phyloP scores from a whole-genome alignment of 2,329 filamentous ascomycete species.

The Curvularia verruculosa region DNA sequence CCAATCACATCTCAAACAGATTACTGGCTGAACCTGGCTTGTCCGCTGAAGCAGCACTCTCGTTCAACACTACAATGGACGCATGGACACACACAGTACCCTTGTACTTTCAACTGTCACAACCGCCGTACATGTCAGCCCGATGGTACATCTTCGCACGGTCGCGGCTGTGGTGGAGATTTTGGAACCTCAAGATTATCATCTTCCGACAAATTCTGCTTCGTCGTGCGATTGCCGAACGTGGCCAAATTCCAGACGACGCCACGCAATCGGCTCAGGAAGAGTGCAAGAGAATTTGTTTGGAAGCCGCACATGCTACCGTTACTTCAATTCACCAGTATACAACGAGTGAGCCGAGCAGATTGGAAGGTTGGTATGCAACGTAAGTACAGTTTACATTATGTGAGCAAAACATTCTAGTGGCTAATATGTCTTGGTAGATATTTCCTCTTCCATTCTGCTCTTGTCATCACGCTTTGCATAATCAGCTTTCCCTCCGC shows the following conservation, averaged over 20 bases:
- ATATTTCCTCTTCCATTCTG: slow-evolving; percentile 36
- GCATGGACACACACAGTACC: slow-evolving; percentile 27
- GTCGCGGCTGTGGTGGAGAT: slow-evolving; percentile 34
- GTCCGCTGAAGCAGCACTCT: slow-evolving; percentile 33
- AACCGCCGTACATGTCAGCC: slow-evolving; percentile 12
- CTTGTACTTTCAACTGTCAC: slow-evolving; percentile 23
- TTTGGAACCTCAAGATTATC: slow-evolving; percentile 37
- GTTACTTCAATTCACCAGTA: slow-evolving; percentile 34
- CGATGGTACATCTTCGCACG: slow-evolving; percentile 32
- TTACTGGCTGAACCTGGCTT: slow-evolving; percentile 33
- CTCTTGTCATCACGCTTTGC: slow-evolving; percentile 32
- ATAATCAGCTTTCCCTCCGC: slow-evolving; percentile 34
- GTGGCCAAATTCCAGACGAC: slow-evolving; percentile 26
- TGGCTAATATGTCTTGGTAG: slow-evolving; percentile 13
- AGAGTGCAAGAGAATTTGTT: slow-evolving; percentile 30
- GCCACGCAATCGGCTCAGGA: slow-evolving; percentile 28
- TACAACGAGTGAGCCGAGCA: slow-evolving; percentile 24
- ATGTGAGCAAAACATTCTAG: neutral
- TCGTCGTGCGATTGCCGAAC: slow-evolving; percentile 29
- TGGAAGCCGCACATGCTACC: slow-evolving; percentile 34
- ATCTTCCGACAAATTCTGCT: slow-evolving; percentile 34
- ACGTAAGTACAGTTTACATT: slow-evolving; percentile 23
- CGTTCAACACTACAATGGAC: slow-evolving; percentile 26
- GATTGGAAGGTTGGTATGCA: slow-evolving; percentile 35
- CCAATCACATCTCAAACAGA: slow-evolving; percentile 33